Conservation (phyloP, 2,329 filamentous ascomycete species). For the Fusarium fracticaudum region DNA sequence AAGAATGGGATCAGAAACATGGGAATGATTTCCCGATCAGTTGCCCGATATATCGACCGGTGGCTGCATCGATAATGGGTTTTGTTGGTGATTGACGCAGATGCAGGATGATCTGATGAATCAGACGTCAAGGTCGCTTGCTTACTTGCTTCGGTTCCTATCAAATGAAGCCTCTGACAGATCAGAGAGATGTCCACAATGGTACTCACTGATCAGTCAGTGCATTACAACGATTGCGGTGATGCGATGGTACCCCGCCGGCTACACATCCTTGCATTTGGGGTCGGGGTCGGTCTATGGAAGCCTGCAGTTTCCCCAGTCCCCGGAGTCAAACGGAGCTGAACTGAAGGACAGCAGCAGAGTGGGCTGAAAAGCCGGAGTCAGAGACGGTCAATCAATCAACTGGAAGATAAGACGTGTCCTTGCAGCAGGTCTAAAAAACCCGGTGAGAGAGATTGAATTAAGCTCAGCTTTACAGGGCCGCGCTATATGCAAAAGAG, state of each 20-base stretch:
- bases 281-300: background rate
- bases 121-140: constrained; percentile 17
- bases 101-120: constrained; percentile 32
- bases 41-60: constrained; percentile 23
- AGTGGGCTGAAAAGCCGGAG: constrained; percentile 18
- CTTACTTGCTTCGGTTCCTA: background rate
- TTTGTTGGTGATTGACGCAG: background rate
- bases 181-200: constrained; percentile 2
- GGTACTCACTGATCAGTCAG: background rate
- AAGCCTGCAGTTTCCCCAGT: constrained; percentile 28
- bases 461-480: constrained; percentile 34
- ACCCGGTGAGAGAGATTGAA: constrained; percentile 12
- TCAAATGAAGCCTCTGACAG: constrained; percentile 31
- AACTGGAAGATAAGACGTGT: constrained; percentile 6
- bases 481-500: background rate
- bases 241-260: background rate
- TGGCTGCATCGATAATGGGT: constrained; percentile 8
- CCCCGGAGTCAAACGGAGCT: constrained; percentile 39
- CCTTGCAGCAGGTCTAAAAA: constrained; percentile 21
- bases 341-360: constrained; percentile 27
- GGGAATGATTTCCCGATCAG: constrained; percentile 27
- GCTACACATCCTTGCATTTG: constrained; percentile 18
- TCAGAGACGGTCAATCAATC: background rate
- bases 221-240: constrained; percentile 8
- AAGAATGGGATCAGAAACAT: background rate